Percentiles rank a stretch among this genome's conserved stretches.
phyloP scores from a whole-genome alignment of 345 rosid species.

The Citrus trifoliata region DNA sequence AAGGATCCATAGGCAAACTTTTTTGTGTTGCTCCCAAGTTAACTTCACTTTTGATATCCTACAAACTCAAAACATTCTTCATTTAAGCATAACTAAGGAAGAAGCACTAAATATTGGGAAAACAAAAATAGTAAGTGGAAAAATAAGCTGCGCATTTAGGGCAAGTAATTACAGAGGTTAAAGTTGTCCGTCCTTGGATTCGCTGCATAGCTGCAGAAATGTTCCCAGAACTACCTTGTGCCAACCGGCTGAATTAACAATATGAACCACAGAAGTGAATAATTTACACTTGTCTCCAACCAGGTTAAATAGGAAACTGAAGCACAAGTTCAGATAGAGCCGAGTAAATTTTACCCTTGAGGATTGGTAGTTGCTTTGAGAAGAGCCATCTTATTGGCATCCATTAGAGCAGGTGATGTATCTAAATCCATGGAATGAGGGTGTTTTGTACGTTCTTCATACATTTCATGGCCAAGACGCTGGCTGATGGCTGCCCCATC shows the following conservation, averaged over 20 bases:
- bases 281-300: neutral
- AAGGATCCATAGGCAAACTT: constrained; percentile 44
- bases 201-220: constrained; percentile 50
- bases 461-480: constrained; percentile 58
- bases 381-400: constrained; percentile 52
- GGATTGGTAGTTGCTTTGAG: constrained; percentile 41
- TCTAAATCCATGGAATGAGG: constrained; percentile 51
- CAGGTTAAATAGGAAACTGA: neutral
- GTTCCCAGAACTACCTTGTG: constrained; percentile 53
- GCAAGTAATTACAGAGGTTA: constrained; percentile 35
- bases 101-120: neutral
- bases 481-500: constrained; percentile 54
- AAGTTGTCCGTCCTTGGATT: constrained; percentile 38
- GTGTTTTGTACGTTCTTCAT: constrained; percentile 56
- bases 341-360: constrained; percentile 38
- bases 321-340: neutral
- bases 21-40: constrained; percentile 44
- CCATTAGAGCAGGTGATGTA: constrained; percentile 46
- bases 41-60: constrained; percentile 55
- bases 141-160: neutral
- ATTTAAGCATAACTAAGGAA: constrained; percentile 11
- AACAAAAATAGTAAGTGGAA: neutral
- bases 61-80: constrained; percentile 22
- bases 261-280: constrained; percentile 7
- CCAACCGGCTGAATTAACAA: constrained; percentile 49